Conservation (phyloP, 2,329 filamentous ascomycete species). For the Bipolaris gigantea region DNA sequence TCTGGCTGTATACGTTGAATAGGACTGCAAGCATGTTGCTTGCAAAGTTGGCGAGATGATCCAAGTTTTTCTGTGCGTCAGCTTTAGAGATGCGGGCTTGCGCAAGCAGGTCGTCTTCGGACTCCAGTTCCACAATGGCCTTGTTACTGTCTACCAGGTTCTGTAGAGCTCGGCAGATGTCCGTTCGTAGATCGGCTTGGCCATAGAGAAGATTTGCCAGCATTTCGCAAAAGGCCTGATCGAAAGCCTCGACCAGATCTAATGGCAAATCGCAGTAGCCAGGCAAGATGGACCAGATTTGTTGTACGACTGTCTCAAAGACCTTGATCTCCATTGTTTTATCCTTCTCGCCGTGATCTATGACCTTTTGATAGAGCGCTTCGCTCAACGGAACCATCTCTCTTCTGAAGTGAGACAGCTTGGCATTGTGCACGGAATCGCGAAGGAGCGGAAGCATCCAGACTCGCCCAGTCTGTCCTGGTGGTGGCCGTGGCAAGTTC, state of each 20-base stretch:
- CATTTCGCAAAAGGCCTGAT: slow-evolving; percentile 86
- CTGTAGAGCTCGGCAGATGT: slow-evolving; percentile 84
- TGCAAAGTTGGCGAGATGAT: slow-evolving; percentile 76
- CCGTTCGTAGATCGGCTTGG: slow-evolving; percentile 81
- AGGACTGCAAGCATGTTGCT: slow-evolving; percentile 91
- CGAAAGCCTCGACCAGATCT: slow-evolving; percentile 71
- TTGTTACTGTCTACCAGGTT: slow-evolving; percentile 90
- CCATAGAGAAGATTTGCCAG: slow-evolving; percentile 90
- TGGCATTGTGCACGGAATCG: slow-evolving; percentile 87
- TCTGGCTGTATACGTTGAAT: slow-evolving; percentile 99
- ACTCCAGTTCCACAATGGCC: slow-evolving; percentile 70
- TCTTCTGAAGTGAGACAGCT: slow-evolving; percentile 78
- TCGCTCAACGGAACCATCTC: slow-evolving; percentile 91
- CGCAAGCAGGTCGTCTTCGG: slow-evolving; percentile 70
- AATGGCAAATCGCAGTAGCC: slow-evolving; percentile 93
- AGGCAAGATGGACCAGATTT: slow-evolving; percentile 91
- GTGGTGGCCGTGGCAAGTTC: slow-evolving; percentile 76
- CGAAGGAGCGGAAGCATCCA: slow-evolving; percentile 93
- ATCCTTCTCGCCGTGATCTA: slow-evolving; percentile 77
- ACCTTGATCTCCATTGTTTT: slow-evolving; percentile 98
- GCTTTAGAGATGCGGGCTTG: slow-evolving; percentile 77
- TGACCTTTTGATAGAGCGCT: slow-evolving; percentile 81
- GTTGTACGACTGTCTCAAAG: slow-evolving; percentile 92
- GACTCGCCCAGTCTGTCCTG: slow-evolving; percentile 80
- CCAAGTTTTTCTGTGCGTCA: slow-evolving; percentile 75